These are phyloP conservation scores for Penicillium sp. DNA, from an alignment of 2,329 filamentous ascomycete genomes.

Conservation along the genomic window DNA sequence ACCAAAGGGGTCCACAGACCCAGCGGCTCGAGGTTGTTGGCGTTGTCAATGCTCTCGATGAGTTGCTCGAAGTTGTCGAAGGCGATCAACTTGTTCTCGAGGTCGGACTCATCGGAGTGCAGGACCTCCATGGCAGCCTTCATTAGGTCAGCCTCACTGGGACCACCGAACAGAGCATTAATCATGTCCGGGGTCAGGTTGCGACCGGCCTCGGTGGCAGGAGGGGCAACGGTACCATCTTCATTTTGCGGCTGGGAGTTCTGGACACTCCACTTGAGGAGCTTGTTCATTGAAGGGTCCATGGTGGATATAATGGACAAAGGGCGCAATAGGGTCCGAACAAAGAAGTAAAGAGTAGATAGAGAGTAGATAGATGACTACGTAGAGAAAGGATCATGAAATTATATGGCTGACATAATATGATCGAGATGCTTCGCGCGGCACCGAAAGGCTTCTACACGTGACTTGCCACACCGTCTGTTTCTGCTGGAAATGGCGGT, in stretches of 20 bases:
- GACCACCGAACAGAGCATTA: constrained; percentile 70
- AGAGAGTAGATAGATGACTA: too few species aligned
- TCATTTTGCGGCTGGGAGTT: constrained; percentile 48
- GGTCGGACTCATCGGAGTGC: constrained; percentile 57
- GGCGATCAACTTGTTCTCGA: constrained; percentile 73
- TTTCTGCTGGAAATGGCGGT: not conserved
- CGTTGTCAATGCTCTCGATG: constrained; percentile 90
- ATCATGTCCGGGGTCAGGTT: constrained; percentile 65
- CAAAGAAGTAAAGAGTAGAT: not conserved
- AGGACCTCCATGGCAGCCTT: constrained; percentile 74
- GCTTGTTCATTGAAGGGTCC: constrained; percentile 64
- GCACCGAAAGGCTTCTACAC: constrained; percentile 23
- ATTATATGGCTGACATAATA: constrained; percentile 12
- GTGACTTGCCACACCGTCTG: constrained; percentile 16
- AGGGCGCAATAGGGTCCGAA: not conserved
- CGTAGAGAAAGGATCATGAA: not conserved
- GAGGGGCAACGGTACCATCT: constrained; percentile 32
- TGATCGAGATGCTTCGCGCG: constrained; percentile 24
- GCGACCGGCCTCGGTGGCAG: constrained; percentile 31
- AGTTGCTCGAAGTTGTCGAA: constrained; percentile 95
- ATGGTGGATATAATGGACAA: constrained; percentile 33
- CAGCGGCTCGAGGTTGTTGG: constrained; percentile 80
- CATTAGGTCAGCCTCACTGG: constrained; percentile 90
- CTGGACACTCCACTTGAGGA: constrained; percentile 73
- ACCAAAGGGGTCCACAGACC: constrained; percentile 79